Evolutionary conservation across 176 grass and related monocot genomes (phyloP).

Genomic region (Eragrostis nindensis): DNA sequence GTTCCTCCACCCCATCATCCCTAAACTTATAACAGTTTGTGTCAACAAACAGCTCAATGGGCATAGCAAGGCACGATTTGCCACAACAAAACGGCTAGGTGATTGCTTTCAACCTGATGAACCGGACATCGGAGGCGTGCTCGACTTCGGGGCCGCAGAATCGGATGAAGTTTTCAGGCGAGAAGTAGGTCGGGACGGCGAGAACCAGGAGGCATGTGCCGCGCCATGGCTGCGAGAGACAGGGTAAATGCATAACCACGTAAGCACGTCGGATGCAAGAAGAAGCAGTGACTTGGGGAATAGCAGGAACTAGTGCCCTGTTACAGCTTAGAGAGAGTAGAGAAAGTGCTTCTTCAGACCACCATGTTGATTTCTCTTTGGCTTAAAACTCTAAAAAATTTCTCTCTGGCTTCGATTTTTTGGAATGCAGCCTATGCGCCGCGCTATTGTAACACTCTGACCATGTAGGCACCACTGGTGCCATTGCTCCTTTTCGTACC

Average conservation of each 20-base stretch:
- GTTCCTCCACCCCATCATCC: constrained; percentile 79
- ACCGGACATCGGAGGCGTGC: constrained; percentile 49
- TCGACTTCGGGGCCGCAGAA: constrained; percentile 82
- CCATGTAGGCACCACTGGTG: no score
- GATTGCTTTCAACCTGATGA: constrained; percentile 68
- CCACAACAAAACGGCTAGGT: neutral
- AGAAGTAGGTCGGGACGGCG: constrained; percentile 64
- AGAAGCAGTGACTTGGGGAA: neutral
- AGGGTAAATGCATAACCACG: neutral
- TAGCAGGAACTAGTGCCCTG: no score
- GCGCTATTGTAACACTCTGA: no score
- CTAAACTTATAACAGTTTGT: neutral
- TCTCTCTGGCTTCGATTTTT: no score
- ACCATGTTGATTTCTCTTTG: no score
- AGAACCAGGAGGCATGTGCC: constrained; percentile 75
- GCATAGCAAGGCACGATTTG: neutral
- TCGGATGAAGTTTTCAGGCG: constrained; percentile 80
- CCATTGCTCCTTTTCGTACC: no score
- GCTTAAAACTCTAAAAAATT: no score
- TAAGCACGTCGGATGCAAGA: neutral
- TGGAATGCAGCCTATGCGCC: no score
- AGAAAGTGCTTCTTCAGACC: no score
- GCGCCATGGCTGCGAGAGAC: constrained; percentile 46
- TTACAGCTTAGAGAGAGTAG: no score
- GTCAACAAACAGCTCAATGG: neutral